Evolutionary conservation across 768 basidiomycete genomes (phyloP).

Genomic region (Clitopilus hobsonii): DNA sequence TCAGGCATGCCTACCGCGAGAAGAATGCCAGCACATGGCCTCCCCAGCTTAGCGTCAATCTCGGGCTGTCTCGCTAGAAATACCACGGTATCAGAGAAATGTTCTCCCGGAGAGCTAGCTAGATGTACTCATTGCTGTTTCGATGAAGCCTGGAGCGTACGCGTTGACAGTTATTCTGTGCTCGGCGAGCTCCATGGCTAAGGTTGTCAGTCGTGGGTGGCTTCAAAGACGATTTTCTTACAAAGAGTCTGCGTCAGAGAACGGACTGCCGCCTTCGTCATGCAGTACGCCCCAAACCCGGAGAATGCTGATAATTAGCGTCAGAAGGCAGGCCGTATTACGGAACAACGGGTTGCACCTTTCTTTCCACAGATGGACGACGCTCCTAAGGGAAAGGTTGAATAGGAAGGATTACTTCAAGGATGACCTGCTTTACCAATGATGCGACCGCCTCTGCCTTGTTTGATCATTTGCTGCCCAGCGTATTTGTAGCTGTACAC

Average conservation of each 20-base stretch:
- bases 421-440: conserved; percentile 31
- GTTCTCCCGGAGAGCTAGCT: too few species aligned
- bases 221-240: conserved; percentile 10
- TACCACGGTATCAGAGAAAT: background rate
- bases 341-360: conserved; percentile 11
- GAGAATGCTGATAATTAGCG: conserved; percentile 9
- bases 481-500: conserved; percentile 39
- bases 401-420: too few species aligned
- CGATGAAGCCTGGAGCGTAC: conserved; percentile 24
- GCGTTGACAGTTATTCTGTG: conserved; percentile 28
- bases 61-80: background rate
- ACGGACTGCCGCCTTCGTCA: conserved; percentile 37
- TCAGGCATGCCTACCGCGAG: background rate
- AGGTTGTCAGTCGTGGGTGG: conserved; percentile 7
- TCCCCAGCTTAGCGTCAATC: background rate
- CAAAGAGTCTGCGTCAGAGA: conserved; percentile 35
- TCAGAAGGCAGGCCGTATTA: background rate
- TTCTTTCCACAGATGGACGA: conserved; percentile 24
- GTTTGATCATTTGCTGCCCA: conserved; percentile 38
- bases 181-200: conserved; percentile 19
- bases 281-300: conserved; percentile 19
- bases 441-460: conserved; percentile 36
- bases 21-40: background rate
- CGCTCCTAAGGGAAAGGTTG: too few species aligned
- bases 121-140: conserved; percentile 19